These are phyloP conservation scores for Claviceps africana DNA, from an alignment of 2,329 filamentous ascomycete genomes.

Conservation along the genomic window DNA sequence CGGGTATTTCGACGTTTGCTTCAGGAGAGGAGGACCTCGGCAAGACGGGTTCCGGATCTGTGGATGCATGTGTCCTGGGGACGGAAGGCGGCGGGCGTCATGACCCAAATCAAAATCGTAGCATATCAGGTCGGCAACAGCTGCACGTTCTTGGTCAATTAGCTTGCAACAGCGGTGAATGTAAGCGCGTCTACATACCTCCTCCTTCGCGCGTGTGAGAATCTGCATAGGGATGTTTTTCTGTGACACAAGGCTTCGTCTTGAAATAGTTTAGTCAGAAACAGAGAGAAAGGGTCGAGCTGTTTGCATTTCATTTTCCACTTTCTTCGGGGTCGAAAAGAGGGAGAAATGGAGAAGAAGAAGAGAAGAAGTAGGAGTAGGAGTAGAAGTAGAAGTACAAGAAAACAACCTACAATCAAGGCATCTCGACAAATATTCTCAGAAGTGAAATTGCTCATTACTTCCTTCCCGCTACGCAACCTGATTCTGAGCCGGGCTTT, in stretches of 20 bases:
- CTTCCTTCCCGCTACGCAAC: constrained; percentile 26
- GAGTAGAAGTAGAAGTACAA: too few species aligned
- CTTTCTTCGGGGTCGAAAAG: background rate
- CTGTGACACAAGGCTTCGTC: constrained; percentile 3
- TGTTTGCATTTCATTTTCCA: too few species aligned
- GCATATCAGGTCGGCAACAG: constrained; percentile 2
- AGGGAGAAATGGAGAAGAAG: background rate
- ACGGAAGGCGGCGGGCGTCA: background rate
- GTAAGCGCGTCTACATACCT: background rate
- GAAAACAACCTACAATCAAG: constrained; percentile 2
- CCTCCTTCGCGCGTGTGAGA: background rate
- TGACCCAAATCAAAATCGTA: constrained; percentile 2
- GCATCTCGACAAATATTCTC: background rate
- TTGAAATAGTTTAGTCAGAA: background rate
- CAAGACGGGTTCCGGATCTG: background rate
- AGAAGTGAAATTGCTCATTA: constrained; percentile 43
- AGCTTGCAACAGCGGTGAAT: background rate
- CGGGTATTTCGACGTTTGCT: background rate
- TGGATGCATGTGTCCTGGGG: background rate
- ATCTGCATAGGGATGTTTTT: background rate
- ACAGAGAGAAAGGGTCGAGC: background rate
- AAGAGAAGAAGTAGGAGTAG: too few species aligned
- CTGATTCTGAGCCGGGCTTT: constrained; percentile 10
- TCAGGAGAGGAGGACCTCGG: background rate
- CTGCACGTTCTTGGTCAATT: background rate